phyloP scores from a whole-genome alignment of 768 basidiomycete species.

The Epithele typhae region DNA sequence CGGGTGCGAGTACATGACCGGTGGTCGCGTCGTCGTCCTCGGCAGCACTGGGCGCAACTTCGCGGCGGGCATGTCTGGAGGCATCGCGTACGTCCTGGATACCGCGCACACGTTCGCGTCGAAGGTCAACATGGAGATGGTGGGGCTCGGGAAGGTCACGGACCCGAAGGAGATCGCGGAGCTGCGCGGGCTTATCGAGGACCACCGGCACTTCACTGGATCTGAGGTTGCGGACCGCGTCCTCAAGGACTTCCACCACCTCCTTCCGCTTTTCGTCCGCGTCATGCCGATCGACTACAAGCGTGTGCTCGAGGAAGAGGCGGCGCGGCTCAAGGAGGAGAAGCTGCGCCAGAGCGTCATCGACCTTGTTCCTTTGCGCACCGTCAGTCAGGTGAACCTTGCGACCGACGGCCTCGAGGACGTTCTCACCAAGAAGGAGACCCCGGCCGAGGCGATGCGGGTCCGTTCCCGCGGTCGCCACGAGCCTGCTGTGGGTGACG shows the following conservation, averaged over 20 bases:
- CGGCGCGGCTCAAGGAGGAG: conserved; percentile 77
- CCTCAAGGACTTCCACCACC: conserved; percentile 91
- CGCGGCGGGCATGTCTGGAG: conserved; percentile 98
- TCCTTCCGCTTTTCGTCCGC: conserved; percentile 93
- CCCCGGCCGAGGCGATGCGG: conserved; percentile 29
- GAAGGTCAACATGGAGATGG: conserved; percentile 97
- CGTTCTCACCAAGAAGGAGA: conserved; percentile 57
- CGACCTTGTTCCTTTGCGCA: conserved; percentile 90
- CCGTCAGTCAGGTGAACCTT: conserved; percentile 90
- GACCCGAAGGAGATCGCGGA: conserved; percentile 96
- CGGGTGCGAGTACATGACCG: conserved; percentile 99
- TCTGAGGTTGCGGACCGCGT: conserved; percentile 94
- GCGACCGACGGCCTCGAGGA: conserved; percentile 80
- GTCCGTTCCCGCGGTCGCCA: conserved; percentile 38
- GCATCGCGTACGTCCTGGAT: conserved; percentile 97
- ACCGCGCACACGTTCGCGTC: conserved; percentile 89
- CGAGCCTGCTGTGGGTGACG: conserved; percentile 82
- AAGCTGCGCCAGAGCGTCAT: conserved; percentile 79
- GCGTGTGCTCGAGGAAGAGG: conserved; percentile 86
- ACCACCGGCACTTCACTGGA: conserved; percentile 95
- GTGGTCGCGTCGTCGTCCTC: conserved; percentile 92
- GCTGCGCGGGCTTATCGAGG: conserved; percentile 91
- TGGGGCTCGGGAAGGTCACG: conserved; percentile 90
- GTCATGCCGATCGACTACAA: conserved; percentile 99
- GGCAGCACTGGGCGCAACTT: conserved; percentile 96